Percentiles rank a stretch among this genome's conserved stretches.
phyloP scores from a whole-genome alignment of 495 filamentous ascomycete genomes.

The Thermochaetoides thermophila region DNA sequence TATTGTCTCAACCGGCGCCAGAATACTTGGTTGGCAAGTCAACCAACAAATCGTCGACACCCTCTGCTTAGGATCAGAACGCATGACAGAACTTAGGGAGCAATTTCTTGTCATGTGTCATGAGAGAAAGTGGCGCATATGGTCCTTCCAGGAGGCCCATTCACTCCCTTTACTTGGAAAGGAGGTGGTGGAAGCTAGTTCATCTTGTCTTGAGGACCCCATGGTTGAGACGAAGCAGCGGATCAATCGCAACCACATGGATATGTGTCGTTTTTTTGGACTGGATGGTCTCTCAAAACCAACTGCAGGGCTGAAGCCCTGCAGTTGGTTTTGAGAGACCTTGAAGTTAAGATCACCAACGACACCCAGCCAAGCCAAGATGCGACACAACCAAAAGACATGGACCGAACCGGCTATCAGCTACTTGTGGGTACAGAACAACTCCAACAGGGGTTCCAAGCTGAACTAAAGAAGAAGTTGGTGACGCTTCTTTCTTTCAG shows the following conservation, averaged over 20 bases:
- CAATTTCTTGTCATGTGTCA: slow-evolving; percentile 5
- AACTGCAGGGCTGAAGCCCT: slow-evolving; percentile 6
- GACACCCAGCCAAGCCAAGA: too few relatives aligned
- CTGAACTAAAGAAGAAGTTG: background rate
- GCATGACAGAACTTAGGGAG: slow-evolving; percentile 3
- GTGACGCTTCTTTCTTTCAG: slow-evolving; percentile 13
- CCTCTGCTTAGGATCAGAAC: slow-evolving; percentile 1
- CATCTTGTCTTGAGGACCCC: slow-evolving; percentile 7
- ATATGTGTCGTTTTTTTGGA: slow-evolving; percentile 9
- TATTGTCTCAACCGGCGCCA: slow-evolving; percentile 1
- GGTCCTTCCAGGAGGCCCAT: slow-evolving; percentile 8
- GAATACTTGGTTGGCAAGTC: slow-evolving; percentile 4
- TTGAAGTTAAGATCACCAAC: background rate
- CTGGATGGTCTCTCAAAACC: slow-evolving; percentile 4
- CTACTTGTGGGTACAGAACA: too few relatives aligned
- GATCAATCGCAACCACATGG: slow-evolving; percentile 10
- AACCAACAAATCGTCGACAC: slow-evolving; percentile 5
- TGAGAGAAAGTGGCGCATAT: slow-evolving; percentile 1
- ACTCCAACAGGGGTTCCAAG: too few relatives aligned
- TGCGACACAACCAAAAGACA: too few relatives aligned
- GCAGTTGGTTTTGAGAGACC: slow-evolving; percentile 1
- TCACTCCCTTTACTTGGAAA: slow-evolving; percentile 1
- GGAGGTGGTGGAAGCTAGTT: slow-evolving; percentile 5
- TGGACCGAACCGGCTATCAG: too few relatives aligned
- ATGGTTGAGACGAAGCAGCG: slow-evolving; percentile 4